Evolutionary conservation across 495 filamentous ascomycete genomes (phyloP), one percentile per base, ranked within the genome.

Genomic region (Jackrogersella multiformis): DNA sequence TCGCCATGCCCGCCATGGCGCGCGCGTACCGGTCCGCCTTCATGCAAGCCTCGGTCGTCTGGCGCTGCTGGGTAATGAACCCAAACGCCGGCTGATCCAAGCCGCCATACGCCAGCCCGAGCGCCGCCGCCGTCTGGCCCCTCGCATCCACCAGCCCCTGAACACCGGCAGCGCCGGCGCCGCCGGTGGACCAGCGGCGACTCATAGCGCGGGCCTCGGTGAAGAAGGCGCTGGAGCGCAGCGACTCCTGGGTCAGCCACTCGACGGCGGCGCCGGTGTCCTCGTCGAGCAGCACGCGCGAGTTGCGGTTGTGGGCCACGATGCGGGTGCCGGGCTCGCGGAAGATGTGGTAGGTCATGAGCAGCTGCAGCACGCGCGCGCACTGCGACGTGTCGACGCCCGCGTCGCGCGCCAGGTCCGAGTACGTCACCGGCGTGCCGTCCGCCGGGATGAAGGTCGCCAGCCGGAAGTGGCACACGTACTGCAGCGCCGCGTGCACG

Each of bases 261-360:
- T 70, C 67, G 20, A 70, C 67, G 26, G 67, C 67, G 13, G 61
- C 61, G 36, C 61, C 67, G 7, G 67, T 66, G 30, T 70, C 73
- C 51, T 75, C 73, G 56, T 78, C 71, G 4, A 76, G 73, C 9
- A 78, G 60, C 21, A 78, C 71, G 36, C 73, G 74, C 15, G 73
- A 75, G 15, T 67, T 68, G n/a, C 74, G 74, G 35, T 72, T 76
- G 56, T 78, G 76, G 15, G 70, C 74, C 7, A 78, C 76, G 53
- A 69, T 69, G 48, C 72, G 70, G 48, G 72, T 76, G 4, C 38
- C 53, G 2, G 79, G 78, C 64, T 86, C 84, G 28, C 66, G 66
- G 73, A 86, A 87, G 56, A 86, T 77, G 44, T 78, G 77, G 56
- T 80, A 76, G 26, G 75, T 81, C 68, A 85, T 84, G 16, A 70